phyloP scores from a whole-genome alignment of 495 filamentous ascomycete genomes.

The Penicillium canariense region DNA sequence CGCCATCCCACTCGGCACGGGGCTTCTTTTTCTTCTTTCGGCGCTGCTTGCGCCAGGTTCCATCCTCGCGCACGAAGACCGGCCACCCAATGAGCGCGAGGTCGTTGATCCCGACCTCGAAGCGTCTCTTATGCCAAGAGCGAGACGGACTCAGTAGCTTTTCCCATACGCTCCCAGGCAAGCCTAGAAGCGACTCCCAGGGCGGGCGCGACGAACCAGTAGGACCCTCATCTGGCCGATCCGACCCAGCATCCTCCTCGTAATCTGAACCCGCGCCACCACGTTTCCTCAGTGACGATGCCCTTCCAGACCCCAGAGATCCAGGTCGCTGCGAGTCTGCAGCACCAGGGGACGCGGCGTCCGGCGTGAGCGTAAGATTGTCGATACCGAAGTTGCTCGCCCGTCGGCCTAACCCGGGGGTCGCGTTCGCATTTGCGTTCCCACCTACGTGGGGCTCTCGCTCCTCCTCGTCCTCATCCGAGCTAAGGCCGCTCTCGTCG shows the following conservation, averaged over 20 bases:
- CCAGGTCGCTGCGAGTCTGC: conserved; percentile 39
- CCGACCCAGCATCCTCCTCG: conserved; percentile 45
- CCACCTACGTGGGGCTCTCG: conserved; percentile 16
- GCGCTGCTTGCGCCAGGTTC: conserved; percentile 75
- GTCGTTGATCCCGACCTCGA: conserved; percentile 83
- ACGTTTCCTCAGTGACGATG: conserved; percentile 33
- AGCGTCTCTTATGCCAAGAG: conserved; percentile 80
- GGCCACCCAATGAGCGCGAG: conserved; percentile 84
- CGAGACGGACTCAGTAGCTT: conserved; percentile 76
- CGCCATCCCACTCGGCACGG: conserved; percentile 39
- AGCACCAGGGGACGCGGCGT: conserved; percentile 29
- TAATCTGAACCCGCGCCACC: conserved; percentile 37
- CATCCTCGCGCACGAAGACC: conserved; percentile 82
- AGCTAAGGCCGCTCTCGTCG: conserved; percentile 45
- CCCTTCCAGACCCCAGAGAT: conserved; percentile 43
- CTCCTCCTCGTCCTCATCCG: conserved; percentile 53
- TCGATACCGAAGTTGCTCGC: conserved; percentile 42
- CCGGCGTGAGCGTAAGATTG: conserved; percentile 28
- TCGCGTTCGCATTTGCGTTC: conserved; percentile 21
- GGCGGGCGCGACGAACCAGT: conserved; percentile 51
- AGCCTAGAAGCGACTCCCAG: conserved; percentile 77
- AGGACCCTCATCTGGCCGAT: conserved; percentile 52
- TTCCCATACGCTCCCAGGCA: conserved; percentile 74
- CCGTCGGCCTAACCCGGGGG: conserved; percentile 28
- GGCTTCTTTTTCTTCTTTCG: conserved; percentile 58